These are phyloP conservation scores for Lolium perenne DNA, from an alignment of 176 grass and related monocot species.

Conservation along the genomic window DNA sequence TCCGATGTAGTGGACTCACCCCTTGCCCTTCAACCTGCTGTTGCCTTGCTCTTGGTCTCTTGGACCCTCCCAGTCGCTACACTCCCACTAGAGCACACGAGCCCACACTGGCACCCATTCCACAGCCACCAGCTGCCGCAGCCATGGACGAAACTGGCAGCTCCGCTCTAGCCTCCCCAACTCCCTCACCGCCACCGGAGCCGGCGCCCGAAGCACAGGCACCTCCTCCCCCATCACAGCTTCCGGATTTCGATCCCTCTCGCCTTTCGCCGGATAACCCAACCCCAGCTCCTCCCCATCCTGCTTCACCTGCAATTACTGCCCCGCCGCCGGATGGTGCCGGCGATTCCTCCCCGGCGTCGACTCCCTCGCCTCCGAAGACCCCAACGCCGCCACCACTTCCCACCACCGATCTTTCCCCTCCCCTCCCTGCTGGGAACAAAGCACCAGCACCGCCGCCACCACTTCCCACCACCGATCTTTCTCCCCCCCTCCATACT, in stretches of 20 bases:
- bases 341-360: slow-evolving; percentile 26
- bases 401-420: not conserved
- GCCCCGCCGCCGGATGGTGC: slow-evolving; percentile 21
- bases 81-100: not conserved
- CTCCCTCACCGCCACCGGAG: slow-evolving; percentile 40
- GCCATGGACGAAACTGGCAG: slow-evolving; percentile 25
- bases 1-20: too few relatives aligned
- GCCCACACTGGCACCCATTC: not conserved
- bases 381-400: slow-evolving; percentile 13
- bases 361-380: slow-evolving; percentile 29
- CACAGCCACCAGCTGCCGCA: not conserved
- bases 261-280: slow-evolving; percentile 34
- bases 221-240: slow-evolving; percentile 8
- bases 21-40: not conserved
- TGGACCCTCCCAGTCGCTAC: not conserved
- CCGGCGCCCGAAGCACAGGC: not conserved
- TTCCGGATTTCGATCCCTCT: slow-evolving; percentile 5
- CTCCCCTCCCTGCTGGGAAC: slow-evolving; percentile 26
- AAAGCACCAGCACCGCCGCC: slow-evolving; percentile 22
- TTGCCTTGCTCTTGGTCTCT: not conserved
- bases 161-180: slow-evolving; percentile 49
- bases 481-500: slow-evolving; percentile 25
- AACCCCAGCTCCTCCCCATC: slow-evolving; percentile 11
- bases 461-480: not conserved
- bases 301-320: not conserved